Percentiles rank a stretch among this genome's conserved stretches.
Conservation (phyloP, 2,329 filamentous ascomycete genomes). For the Cercospora berteroae region DNA sequence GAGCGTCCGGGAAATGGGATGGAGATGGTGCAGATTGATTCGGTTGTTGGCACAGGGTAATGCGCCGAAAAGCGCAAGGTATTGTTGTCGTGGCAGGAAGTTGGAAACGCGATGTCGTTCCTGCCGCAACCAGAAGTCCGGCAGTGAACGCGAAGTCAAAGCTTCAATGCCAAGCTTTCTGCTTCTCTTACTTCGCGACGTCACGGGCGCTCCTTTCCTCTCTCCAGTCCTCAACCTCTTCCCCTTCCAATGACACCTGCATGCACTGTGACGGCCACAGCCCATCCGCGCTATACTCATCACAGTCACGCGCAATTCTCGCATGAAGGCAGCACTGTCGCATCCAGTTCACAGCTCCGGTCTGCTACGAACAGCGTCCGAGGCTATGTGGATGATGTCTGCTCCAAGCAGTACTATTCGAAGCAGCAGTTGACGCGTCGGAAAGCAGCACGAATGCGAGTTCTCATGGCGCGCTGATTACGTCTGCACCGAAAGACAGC, state of each 20-base stretch:
- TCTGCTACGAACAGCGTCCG: not conserved
- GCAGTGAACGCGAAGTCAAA: not conserved
- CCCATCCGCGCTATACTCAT: not conserved
- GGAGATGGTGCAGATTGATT: not conserved
- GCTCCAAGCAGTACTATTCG: not conserved
- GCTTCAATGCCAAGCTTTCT: not conserved
- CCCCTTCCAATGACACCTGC: not conserved
- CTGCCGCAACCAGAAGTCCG: not conserved
- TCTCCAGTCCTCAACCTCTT: not conserved
- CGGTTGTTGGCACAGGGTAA: not conserved
- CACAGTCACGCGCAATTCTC: not conserved
- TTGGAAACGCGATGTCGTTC: not conserved
- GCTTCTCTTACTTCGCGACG: not conserved
- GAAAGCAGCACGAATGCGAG: not conserved
- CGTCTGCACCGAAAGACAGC: not conserved
- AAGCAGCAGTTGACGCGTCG: not conserved
- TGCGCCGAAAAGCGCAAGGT: not conserved
- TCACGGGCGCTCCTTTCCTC: not conserved
- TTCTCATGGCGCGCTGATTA: not conserved
- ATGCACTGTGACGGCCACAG: not conserved
- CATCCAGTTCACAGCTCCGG: not conserved
- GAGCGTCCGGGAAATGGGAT: not conserved
- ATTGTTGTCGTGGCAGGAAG: not conserved
- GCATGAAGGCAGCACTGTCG: not conserved
- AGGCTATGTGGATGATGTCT: not conserved